Evolutionary conservation across 2,329 filamentous ascomycete genomes (phyloP), one percentile per base, ranked within the genome.

Genomic region (Ophiostoma ips): DNA sequence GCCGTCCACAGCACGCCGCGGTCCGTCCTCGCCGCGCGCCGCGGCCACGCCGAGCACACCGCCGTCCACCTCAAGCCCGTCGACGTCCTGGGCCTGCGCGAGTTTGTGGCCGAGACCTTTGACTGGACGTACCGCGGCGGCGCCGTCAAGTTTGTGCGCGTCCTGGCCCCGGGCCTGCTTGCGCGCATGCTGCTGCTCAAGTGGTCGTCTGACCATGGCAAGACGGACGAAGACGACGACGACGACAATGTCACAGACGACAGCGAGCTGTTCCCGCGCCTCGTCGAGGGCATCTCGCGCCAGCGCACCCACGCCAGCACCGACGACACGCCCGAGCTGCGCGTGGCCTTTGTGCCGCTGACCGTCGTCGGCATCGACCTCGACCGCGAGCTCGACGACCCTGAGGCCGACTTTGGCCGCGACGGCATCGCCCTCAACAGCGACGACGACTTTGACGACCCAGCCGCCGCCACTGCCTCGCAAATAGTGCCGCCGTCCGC

Each of bases 51-150:
- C n/a, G 35, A 18, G 13, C 41, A 16, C n/a, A 35, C 15, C 18
- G 28, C 43, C 16, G n/a, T 45, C 10, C 18, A 45, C 11, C 16
- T 18, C 16, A 68, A 69, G 40, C 68, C 75, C 1, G 70, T 92
- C 16, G 77, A 94, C 56, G 70, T 84, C 12, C 59, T 68, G 4
- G 79, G 76, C 0, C 65, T 98, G 34, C 76, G 90, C 34, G 72
- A 75, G 13, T 95, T 95, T 61, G 76, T 82, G 0, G 73, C 75
- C 1, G 81, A 94, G 55, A 83, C 82, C 0, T 94, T 98, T 56
- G 87, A 89, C 52, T 98, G 92, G 92, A 78, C 75, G 5, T 83
- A 81, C 58, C 76, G 81, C 28, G 74, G 75, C 47, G 90, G 89
- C 0, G 88, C 89, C 15, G 77, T 84, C 59, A 94, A 95, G 60